Percentiles rank a stretch among this genome's conserved stretches.
phyloP scores from a whole-genome alignment of 2,329 filamentous ascomycete species.

The Pyricularia grisea region DNA sequence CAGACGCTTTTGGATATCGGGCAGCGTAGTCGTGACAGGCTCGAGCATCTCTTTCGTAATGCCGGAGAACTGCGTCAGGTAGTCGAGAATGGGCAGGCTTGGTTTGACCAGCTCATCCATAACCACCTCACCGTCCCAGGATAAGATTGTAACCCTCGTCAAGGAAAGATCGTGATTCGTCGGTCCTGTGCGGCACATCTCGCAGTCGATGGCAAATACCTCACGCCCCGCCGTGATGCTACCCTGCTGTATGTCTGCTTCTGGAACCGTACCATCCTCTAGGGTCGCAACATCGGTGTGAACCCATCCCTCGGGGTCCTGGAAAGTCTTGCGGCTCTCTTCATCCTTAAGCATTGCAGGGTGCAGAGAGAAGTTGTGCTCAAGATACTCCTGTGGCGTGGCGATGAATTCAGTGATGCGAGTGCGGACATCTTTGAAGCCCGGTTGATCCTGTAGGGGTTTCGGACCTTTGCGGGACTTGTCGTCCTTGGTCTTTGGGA shows the following conservation, averaged over 20 bases:
- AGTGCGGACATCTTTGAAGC: slow-evolving; percentile 67
- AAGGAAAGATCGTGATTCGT: slow-evolving; percentile 62
- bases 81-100: slow-evolving; percentile 77
- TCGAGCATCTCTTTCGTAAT: slow-evolving; percentile 82
- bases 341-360: slow-evolving; percentile 59
- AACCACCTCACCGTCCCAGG: slow-evolving; percentile 75
- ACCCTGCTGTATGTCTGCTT: slow-evolving; percentile 64
- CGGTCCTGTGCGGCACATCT: slow-evolving; percentile 88
- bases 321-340: slow-evolving; percentile 42
- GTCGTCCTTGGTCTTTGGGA: slow-evolving; percentile 60
- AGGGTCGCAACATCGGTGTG: slow-evolving; percentile 61
- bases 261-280: slow-evolving; percentile 58
- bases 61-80: slow-evolving; percentile 84
- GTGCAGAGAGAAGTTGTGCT: slow-evolving; percentile 80
- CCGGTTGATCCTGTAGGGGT: slow-evolving; percentile 53
- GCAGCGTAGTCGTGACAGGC: slow-evolving; percentile 71
- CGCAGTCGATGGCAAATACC: slow-evolving; percentile 80
- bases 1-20: slow-evolving; percentile 73
- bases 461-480: slow-evolving; percentile 46
- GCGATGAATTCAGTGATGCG: slow-evolving; percentile 74
- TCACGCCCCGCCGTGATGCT: slow-evolving; percentile 76
- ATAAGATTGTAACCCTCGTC: slow-evolving; percentile 77
- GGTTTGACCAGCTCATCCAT: slow-evolving; percentile 92
- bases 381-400: slow-evolving; percentile 61
- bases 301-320: slow-evolving; percentile 66